Evolutionary conservation across 768 basidiomycete genomes (phyloP).

Genomic region (Cubamyces lactineus): DNA sequence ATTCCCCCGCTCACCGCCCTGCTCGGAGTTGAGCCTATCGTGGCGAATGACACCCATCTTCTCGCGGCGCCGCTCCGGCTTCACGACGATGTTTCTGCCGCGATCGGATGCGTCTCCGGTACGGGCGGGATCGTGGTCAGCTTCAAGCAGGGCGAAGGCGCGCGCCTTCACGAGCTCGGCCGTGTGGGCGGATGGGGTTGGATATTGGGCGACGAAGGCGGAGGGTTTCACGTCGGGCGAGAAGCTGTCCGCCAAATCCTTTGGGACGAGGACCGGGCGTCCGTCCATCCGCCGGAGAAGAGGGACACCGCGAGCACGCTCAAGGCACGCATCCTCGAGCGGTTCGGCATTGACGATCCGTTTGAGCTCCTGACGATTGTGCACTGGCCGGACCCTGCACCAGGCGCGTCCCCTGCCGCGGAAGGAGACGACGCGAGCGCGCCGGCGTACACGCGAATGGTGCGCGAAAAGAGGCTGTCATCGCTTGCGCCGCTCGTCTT

Average conservation of each 20-base stretch:
- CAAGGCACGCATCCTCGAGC: constrained; percentile 50
- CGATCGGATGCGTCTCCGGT: constrained; percentile 76
- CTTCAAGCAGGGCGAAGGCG: constrained; percentile 44
- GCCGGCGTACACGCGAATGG: constrained; percentile 35
- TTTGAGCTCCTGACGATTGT: constrained; percentile 68
- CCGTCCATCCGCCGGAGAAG: constrained; percentile 36
- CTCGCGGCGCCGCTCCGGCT: constrained; percentile 77
- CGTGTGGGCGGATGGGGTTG: constrained; percentile 83
- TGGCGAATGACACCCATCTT: constrained; percentile 85
- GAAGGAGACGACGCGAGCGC: constrained; percentile 7
- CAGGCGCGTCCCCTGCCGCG: constrained; percentile 34
- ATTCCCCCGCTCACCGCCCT: constrained; percentile 57
- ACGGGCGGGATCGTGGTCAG: constrained; percentile 80
- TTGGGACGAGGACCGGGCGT: constrained; percentile 53
- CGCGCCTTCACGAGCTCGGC: constrained; percentile 60
- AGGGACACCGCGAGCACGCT: constrained; percentile 36
- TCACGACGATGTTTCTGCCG: constrained; percentile 59
- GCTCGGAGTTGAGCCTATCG: constrained; percentile 56
- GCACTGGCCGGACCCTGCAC: constrained; percentile 61
- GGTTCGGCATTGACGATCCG: constrained; percentile 58
- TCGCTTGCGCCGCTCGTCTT: constrained; percentile 80
- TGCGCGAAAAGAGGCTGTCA: constrained; percentile 76
- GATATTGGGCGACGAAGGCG: constrained; percentile 84
- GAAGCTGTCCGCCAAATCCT: constrained; percentile 74
- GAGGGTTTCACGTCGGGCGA: constrained; percentile 79